phyloP scores from a whole-genome alignment of 2,329 filamentous ascomycete species.

The Cadophora malorum region DNA sequence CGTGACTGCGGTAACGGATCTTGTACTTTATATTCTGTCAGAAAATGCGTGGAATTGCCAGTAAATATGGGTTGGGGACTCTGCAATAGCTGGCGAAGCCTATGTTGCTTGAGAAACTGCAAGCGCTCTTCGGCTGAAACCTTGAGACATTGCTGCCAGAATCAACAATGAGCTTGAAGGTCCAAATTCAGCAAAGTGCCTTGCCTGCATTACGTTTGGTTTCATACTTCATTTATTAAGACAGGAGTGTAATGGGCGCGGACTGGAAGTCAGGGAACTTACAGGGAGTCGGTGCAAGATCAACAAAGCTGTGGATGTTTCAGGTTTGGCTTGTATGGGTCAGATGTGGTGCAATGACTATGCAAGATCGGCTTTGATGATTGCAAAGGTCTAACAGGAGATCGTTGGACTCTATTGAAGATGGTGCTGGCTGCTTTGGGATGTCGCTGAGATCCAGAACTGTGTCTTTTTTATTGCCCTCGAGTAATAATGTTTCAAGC shows the following conservation, averaged over 20 bases:
- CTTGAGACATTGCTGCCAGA: not conserved
- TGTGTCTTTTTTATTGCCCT: not conserved
- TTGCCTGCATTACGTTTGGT: no score
- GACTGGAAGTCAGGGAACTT: no score
- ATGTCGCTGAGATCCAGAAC: not conserved
- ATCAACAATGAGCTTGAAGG: not conserved
- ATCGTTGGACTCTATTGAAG: not conserved
- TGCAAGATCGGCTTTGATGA: not conserved
- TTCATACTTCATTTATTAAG: no score
- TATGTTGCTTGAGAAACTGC: not conserved
- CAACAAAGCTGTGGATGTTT: not conserved
- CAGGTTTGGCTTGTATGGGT: not conserved
- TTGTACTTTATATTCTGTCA: no score
- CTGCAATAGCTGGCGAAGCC: not conserved
- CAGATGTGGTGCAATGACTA: not conserved
- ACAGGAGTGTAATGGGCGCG: no score
- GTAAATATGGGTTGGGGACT: no score
- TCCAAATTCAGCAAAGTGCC: not conserved
- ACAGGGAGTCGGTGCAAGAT: not conserved
- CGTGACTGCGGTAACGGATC: no score
- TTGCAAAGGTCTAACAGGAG: not conserved
- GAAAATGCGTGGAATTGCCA: no score
- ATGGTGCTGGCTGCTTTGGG: no score
- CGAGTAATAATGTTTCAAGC: not conserved
- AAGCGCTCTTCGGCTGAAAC: not conserved